Base-by-base conservation (phyloP, 2,329 filamentous ascomycete species). In the Trichoderma harzianum region DNA sequence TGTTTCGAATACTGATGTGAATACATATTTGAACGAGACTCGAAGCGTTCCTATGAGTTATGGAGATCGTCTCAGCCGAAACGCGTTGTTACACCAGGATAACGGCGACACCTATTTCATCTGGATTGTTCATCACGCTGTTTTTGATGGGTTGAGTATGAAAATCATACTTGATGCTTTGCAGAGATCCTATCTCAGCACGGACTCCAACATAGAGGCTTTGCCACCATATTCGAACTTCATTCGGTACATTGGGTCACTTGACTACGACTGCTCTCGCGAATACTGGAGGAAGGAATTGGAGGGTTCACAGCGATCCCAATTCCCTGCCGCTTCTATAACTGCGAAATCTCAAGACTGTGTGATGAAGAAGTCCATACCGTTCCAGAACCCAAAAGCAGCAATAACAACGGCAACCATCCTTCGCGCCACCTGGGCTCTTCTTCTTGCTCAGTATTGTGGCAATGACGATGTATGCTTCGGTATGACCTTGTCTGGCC, bases 201-300 rank as follows among this genome's bases (percentile, higher is more conserved):
- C n/a, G 11, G 12, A 30, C n/a, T 43, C 14, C 1, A 34, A 7
- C 1, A 30, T 34, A 8, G 53, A 58, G 26, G 2, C 12, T 26
- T 12, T 57, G 16, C 30, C 58, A 2, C 68, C 68, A 26, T 70
- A 70, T 21, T 34, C 61, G 12, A 64, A 51, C 39, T 68, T 51
- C 24, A 53, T 68, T 28, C 53, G 39, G 21, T 71, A 68, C 21
- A 26, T 61, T 30, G 53, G 51, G 18, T 60, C 36, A 8, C 63
- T 68, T 6, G 57, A 72, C 21, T 51, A 21, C 5, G 32, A 69
- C 1, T 14, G 2, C 18, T 69, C 70, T 10, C 32, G 30, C 12
- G 14, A 60, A 3, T 76, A 69, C 60, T 76, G 74, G 75, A 74
- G 55, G 14, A 69, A 53, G 10, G 66, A 73, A 26, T 66, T 76